Percentiles rank a stretch among this genome's conserved stretches.
These are phyloP conservation scores for Crucibulum laeve DNA, from an alignment of 768 basidiomycete species.

Conservation along the genomic window DNA sequence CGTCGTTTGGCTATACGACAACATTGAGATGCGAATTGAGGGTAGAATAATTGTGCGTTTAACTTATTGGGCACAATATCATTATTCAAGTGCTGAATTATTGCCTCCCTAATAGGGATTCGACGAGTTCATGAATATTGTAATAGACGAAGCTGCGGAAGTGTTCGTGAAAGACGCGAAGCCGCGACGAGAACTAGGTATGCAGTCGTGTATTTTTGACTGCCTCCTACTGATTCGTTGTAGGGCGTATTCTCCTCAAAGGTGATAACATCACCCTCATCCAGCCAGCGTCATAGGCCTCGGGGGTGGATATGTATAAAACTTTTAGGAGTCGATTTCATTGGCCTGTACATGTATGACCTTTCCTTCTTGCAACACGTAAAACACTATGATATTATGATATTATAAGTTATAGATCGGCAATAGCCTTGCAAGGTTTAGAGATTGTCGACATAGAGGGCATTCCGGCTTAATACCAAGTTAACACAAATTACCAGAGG, in stretches of 20 bases:
- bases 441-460: slow-evolving; percentile 77
- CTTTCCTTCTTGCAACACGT: not conserved
- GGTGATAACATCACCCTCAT: slow-evolving; percentile 5
- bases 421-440: slow-evolving; percentile 63
- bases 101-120: slow-evolving; percentile 70
- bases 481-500: not conserved
- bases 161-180: slow-evolving; percentile 88
- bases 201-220: slow-evolving; percentile 15
- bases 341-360: not conserved
- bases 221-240: not conserved
- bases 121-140: slow-evolving; percentile 99
- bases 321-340: not conserved
- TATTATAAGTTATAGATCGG: slow-evolving; percentile 81
- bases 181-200: slow-evolving; percentile 81
- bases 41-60: slow-evolving; percentile 88
- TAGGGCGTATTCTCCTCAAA: slow-evolving; percentile 2
- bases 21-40: slow-evolving; percentile 94
- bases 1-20: slow-evolving; percentile 95
- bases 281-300: not conserved
- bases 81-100: not conserved
- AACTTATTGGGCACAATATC: slow-evolving; percentile 8
- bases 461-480: slow-evolving; percentile 66
- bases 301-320: not conserved
- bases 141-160: slow-evolving; percentile 90
- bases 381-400: not conserved